Base-by-base conservation (phyloP, 1,284 basidiomycete species). In the Cutaneotrichosporon cyanovorans region DNA sequence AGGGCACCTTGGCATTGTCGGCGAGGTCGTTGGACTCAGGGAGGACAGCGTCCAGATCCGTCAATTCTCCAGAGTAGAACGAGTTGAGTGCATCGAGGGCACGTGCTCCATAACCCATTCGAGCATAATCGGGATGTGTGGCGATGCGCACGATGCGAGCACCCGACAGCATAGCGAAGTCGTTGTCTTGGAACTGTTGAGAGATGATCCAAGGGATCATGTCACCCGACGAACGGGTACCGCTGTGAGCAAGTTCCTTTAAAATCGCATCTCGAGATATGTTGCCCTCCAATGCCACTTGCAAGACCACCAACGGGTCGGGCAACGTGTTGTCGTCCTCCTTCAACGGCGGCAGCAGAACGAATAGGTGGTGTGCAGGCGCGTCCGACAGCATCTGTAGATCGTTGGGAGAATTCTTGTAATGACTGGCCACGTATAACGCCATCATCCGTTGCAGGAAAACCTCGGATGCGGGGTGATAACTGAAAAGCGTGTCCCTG, bases 331-430 rank as follows among this genome's bases (percentile, higher is more conserved):
- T 84, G 65, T 89, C 85, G 53, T 91, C 85, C 48, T 89, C 86
- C 61, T 84, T 83, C 37, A 95, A 76, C 0, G 91, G 95, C 0
- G 92, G 91, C 1, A 98, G 76, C 0, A 99, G 79, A 2, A 99
- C 95, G 58, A 97, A 99, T 11, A 98, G 79, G 60, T 93, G 88
- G 64, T 98, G 93, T 0, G 90, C 91, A 0, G 95, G 95, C 0
- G 95, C 95, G 63, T 98, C 95, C 8, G 86, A 89, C 70, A 98
- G 81, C 45, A 99, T 80, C 68, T 98, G 93, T 36, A 99, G 76
- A 67, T 98, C 95, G 68, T 99, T 98, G 18, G 95, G 95, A 65
- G 92, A 88, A 72, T 98, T 99, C 73, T 99, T 99, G 77, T 99
- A 99, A 71, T 99, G 95, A 41, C 83, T 85, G 1, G 93, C 87